A percentile compares a stretch with the other conserved stretches of the same genome.
Evolutionary conservation across 1,284 basidiomycete genomes (phyloP).

Genomic region (Meira nashicola): DNA sequence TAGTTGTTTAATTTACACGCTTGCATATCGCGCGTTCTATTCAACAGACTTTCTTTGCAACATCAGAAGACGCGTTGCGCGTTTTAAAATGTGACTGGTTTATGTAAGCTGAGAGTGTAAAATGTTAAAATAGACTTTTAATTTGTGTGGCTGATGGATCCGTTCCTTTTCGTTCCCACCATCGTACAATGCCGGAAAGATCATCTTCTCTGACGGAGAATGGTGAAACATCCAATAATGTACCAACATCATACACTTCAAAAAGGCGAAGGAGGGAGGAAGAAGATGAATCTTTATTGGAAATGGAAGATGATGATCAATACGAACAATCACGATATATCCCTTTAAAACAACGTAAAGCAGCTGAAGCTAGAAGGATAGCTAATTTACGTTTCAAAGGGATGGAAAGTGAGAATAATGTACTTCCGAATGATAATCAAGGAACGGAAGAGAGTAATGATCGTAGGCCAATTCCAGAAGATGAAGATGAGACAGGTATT

Average conservation of each 20-base stretch:
- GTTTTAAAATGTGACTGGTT: too few relatives aligned
- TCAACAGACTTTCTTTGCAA: too few relatives aligned
- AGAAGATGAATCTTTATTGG: conserved; percentile 37
- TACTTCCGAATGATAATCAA: conserved; percentile 49
- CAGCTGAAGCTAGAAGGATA: conserved; percentile 59
- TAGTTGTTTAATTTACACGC: too few relatives aligned
- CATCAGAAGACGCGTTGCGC: too few relatives aligned
- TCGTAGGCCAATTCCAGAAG: conserved; percentile 61
- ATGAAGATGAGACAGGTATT: conserved; percentile 57
- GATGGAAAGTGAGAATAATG: background rate
- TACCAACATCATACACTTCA: background rate
- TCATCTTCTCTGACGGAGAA: too few relatives aligned
- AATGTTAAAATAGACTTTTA: too few relatives aligned
- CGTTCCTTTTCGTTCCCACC: too few relatives aligned
- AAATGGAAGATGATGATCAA: conserved; percentile 62
- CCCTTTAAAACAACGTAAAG: conserved; percentile 76
- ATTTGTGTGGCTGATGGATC: too few relatives aligned
- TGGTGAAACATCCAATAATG: too few relatives aligned
- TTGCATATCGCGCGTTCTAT: too few relatives aligned
- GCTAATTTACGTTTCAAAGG: background rate
- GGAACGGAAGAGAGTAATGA: conserved; percentile 21
- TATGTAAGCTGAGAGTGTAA: too few relatives aligned
- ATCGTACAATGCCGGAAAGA: too few relatives aligned
- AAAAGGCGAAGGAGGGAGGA: conserved; percentile 8
- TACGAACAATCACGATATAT: conserved; percentile 66